Evolutionary conservation across 1,139 yeast species (phyloP), one percentile per base, ranked within the genome.

Genomic region (Geotrichum phurueaensis): DNA sequence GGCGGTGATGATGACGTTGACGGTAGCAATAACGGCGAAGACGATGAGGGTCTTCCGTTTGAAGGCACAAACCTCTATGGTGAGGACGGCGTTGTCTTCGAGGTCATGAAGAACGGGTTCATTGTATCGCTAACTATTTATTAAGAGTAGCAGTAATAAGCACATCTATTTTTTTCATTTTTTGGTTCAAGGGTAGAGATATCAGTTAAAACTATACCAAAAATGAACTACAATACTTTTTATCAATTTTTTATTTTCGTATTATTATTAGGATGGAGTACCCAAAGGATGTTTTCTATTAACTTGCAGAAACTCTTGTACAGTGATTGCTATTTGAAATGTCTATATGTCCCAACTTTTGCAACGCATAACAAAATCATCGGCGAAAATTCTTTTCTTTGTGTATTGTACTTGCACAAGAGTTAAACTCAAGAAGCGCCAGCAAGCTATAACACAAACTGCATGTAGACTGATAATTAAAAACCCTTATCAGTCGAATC

Each of bases 51-150:
- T 15, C 9, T 39, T 39, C 47, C 4, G 22, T 39, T 58, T 39
- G 47, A 58, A 47, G 36, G 54, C 62, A 27, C 72, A 12, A 67
- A 70, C 48, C 60, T 71, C 22, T 69, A 65, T 59, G 73, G 73
- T 3, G 53, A 65, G 6, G 64, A 63, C 7, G 68, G 70, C 13
- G 64, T 69, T 47, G 65, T 71, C 15, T 69, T 68, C 59, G 73
- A 71, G 55, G 71, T 69, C 18, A 64, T 70, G 54, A 66, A 67
- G 57, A 69, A 65, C 9, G 51, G 64, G 6, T 47, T 45, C 20
- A 47, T 54, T 29, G 48, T 51, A 20, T 54, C 57, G n/a, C 48
- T 54, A 54, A 54, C 57, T 29, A 54, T 54, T 47, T 54, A 54
- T 51, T 54, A 29, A 54, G 47, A 39, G 2, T 15, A 15, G n/a